Percentiles rank a stretch among this genome's conserved stretches.
phyloP scores from a whole-genome alignment of 768 basidiomycete species.

The Serendipita sp. region DNA sequence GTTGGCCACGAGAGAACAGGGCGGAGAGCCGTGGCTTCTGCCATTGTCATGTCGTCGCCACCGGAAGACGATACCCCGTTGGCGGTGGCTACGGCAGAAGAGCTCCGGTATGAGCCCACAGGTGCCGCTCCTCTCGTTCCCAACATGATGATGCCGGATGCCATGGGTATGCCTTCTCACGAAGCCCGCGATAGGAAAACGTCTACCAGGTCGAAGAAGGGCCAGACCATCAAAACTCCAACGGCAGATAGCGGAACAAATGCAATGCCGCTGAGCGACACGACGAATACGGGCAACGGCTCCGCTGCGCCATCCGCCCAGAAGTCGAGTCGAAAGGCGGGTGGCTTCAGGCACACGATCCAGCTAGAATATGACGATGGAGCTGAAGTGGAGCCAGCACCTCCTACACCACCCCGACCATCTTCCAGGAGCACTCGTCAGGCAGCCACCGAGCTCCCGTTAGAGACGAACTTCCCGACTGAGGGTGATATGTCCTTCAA shows the following conservation, averaged over 20 bases:
- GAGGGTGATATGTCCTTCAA: background rate
- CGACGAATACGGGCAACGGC: background rate
- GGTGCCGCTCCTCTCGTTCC: conserved; percentile 10
- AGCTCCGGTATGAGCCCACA: conserved; percentile 18
- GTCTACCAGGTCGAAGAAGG: conserved; percentile 10
- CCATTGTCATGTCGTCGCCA: conserved; percentile 30
- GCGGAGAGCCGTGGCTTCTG: conserved; percentile 27
- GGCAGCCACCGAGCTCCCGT: background rate
- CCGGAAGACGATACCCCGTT: conserved; percentile 26
- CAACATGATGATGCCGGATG: conserved; percentile 7
- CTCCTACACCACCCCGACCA: conserved; percentile 9
- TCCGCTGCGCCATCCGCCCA: conserved; percentile 13
- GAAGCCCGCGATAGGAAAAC: conserved; percentile 7
- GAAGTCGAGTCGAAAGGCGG: conserved; percentile 33
- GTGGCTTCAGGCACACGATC: conserved; percentile 72
- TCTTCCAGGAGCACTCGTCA: background rate
- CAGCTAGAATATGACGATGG: conserved; percentile 88
- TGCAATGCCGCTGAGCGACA: background rate
- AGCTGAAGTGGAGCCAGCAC: conserved; percentile 12
- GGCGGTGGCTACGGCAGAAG: conserved; percentile 22
- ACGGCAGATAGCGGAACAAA: conserved; percentile 12
- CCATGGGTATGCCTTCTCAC: background rate
- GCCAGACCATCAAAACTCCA: conserved; percentile 6
- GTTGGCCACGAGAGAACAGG: conserved; percentile 12
- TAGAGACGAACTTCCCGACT: background rate